Evolutionary conservation across 2,329 filamentous ascomycete genomes (phyloP).

Genomic region (Amauroascus niger): DNA sequence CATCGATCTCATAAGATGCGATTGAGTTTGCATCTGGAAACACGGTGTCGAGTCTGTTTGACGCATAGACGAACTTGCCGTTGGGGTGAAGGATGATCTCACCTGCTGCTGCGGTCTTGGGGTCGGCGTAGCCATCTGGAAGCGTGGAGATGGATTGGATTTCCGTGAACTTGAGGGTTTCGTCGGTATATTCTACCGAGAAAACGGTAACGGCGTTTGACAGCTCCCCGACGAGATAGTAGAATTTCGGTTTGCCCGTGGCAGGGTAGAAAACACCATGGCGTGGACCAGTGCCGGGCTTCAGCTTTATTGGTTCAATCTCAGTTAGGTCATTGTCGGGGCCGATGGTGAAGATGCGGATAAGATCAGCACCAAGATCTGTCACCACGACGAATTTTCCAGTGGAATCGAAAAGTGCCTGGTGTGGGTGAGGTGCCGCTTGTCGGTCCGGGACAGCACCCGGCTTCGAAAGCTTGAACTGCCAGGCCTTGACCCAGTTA

Average conservation of each 20-base stretch:
- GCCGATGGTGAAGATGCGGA: conserved; percentile 48
- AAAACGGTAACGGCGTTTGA: conserved; percentile 43
- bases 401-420: conserved; percentile 52
- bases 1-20: conserved; percentile 50
- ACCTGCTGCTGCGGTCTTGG: conserved; percentile 43
- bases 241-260: conserved; percentile 34
- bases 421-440: conserved; percentile 50
- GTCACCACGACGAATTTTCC: conserved; percentile 50
- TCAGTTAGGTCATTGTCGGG: conserved; percentile 33
- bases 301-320: conserved; percentile 33
- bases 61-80: conserved; percentile 54
- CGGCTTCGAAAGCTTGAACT: conserved; percentile 26
- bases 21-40: conserved; percentile 52
- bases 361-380: conserved; percentile 52
- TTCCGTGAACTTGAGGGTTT: conserved; percentile 25
- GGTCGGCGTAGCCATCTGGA: conserved; percentile 35
- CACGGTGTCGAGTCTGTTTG: conserved; percentile 54
- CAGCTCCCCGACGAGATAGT: conserved; percentile 49
- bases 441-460: conserved; percentile 39
- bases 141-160: conserved; percentile 41
- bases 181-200: conserved; percentile 19
- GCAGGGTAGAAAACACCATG: conserved; percentile 45
- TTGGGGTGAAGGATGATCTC: conserved; percentile 42
- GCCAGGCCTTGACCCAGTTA: conserved; percentile 19
- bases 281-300: conserved; percentile 50